Base-by-base conservation (phyloP, 2,329 filamentous ascomycete genomes). In the Monilinia vaccinii-corymbosi region DNA sequence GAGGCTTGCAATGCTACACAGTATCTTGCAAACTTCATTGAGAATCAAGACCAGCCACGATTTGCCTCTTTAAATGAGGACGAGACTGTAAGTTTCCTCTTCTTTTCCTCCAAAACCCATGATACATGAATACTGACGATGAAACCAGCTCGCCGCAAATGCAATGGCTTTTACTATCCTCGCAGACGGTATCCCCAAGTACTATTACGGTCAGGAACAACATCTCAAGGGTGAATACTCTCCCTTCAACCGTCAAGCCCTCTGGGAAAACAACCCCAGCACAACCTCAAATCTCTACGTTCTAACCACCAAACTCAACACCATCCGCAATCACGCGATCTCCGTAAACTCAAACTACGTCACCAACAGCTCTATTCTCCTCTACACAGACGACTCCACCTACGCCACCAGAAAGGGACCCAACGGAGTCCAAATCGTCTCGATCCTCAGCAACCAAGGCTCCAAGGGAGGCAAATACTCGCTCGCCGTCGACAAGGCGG, bases 161-260 rank as follows among this genome's bases (percentile, higher is more conserved):
- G 70, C 76, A 38, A 70, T 80, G 48, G 73, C 76, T 4, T 80
- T 75, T 64, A 79, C 73, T 4, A 75, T 81, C 58, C 73, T 81
- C 32, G 67, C 70, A 18, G 75, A 80, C 61, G 79, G 79, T 21
- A 77, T 81, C 36, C 79, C 79, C 0, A 78, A 81, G 65, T 61
- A 80, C 46, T 81, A 81, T 64, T 72, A 79, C 62, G 79, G 79
- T n/a, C 77, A 81, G 68, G 79, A 81, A 68, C 79, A 81, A 60
- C 75, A 78, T 66, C 77, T 75, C 66, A 66, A 71, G 10, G 76
- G 76, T 18, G 63, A 58, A 5, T 63, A 40, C 16, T 74, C 73
- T 31, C 76, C 76, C 1, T 46, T 67, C 36, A 76, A 78, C 63
- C 75, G 76, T 5, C 76, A 78, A 66, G 75, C 75, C 2, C 67